These are phyloP conservation scores for Gryganskiella cystojenkinii DNA, from an alignment of 192 early-diverging fungal species.

Conservation along the genomic window DNA sequence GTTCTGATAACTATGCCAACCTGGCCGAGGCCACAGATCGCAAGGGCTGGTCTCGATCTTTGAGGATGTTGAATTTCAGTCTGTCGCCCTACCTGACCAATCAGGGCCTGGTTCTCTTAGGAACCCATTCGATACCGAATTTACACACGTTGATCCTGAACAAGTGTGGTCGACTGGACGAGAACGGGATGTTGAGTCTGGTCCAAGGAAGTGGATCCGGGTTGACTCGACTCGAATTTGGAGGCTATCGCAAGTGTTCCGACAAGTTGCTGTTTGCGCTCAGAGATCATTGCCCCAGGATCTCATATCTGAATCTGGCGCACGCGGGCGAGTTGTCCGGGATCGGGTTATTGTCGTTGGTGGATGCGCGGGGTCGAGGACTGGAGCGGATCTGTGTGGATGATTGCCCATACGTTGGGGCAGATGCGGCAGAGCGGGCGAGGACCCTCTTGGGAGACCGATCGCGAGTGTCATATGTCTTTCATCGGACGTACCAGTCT, in stretches of 20 bases:
- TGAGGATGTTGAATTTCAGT: slow-evolving; percentile 40
- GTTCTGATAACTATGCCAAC: not conserved
- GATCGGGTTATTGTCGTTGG: slow-evolving; percentile 32
- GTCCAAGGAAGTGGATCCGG: slow-evolving; percentile 16
- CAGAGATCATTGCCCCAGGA: slow-evolving; percentile 40
- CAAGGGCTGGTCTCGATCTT: slow-evolving; percentile 36
- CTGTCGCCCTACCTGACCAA: slow-evolving; percentile 37
- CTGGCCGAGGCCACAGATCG: slow-evolving; percentile 6
- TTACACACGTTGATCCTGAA: slow-evolving; percentile 34
- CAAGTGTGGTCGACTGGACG: slow-evolving; percentile 28
- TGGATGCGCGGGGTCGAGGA: slow-evolving; percentile 23
- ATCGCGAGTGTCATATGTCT: slow-evolving; percentile 13
- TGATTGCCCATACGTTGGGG: slow-evolving; percentile 16
- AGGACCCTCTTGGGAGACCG: slow-evolving; percentile 17
- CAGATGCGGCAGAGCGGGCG: slow-evolving; percentile 40
- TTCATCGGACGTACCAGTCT: slow-evolving; percentile 16
- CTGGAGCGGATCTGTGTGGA: slow-evolving; percentile 31
- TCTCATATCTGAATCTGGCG: slow-evolving; percentile 18
- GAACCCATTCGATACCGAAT: slow-evolving; percentile 9
- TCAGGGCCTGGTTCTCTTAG: slow-evolving; percentile 11
- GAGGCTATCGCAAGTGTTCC: slow-evolving; percentile 17
- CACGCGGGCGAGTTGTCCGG: slow-evolving; percentile 27
- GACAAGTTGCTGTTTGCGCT: slow-evolving; percentile 29
- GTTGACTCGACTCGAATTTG: slow-evolving; percentile 24
- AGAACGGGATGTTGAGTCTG: slow-evolving; percentile 14